Base-by-base conservation (phyloP, 805 yeast genomes). In the Diddensiella caesifluorescens region DNA sequence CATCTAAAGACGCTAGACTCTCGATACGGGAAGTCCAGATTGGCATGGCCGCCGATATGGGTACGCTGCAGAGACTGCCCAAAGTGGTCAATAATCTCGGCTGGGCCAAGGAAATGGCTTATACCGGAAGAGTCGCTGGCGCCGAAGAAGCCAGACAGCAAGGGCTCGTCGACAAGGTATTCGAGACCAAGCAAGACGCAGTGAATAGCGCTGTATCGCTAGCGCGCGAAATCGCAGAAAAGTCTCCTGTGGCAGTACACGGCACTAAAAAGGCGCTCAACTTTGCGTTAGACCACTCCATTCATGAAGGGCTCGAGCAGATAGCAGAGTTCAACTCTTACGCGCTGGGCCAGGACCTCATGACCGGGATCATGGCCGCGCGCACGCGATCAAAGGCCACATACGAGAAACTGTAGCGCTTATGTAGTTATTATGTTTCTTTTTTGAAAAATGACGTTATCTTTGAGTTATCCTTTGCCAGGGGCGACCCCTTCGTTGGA, bases 21-120 rank as follows among this genome's bases (percentile, higher is more conserved):
- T 70, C 82, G 31, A 73, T 84, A 43, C 74, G 81, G 43, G 94
- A 83, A 61, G 77, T 83, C 46, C 75, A 77, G 47, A 68, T 83
- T 41, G 92, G 90, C 2, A 69, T 84, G 56, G 73, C 84, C 28
- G 88, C 92, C 1, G 92, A 84, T 57, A 80, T 83, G 54, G 94
- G 94, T 3, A 71, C 84, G 1, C 65, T 83, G 44, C 89, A 83
- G 61, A 68, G 90, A 55, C 54, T 82, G 44, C 80, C 85, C 4
- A 54, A 56, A 15, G 43, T 79, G 1, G 71, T 72, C 15, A 71
- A 70, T 32, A 80, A 80, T 56, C 61, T 66, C 12, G 77, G 85
- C 4, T 68, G 75, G 63, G 61, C 80, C 46, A 71, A 70, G 56
- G 83, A 80, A 50, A 61, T 75, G 36, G 77, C 83, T 3, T 68